Conservation (phyloP, 108 stramenopile genomes). For the Pseudonitzschia pungens region DNA sequence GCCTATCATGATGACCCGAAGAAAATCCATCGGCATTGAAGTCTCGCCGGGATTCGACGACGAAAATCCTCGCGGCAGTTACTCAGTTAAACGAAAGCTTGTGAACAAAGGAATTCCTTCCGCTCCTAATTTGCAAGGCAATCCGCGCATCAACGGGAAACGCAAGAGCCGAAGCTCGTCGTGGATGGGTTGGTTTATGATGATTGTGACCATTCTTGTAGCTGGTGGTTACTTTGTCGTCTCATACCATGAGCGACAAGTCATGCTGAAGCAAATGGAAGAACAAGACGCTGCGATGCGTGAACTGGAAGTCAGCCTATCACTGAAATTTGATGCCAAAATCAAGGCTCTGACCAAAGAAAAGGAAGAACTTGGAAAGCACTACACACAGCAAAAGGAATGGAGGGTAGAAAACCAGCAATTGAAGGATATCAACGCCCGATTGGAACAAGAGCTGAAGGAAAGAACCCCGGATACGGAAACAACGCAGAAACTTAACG, state of each 20-base stretch:
- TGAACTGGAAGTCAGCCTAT: conserved; percentile 24
- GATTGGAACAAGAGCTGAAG: background rate
- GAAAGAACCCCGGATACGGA: background rate
- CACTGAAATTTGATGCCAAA: conserved; percentile 25
- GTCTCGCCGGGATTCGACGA: no score
- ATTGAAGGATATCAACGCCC: background rate
- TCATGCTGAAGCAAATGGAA: conserved; percentile 21
- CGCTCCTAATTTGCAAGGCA: no score
- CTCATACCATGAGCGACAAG: conserved; percentile 16
- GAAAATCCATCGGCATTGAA: no score
- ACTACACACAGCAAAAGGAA: background rate
- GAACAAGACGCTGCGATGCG: conserved; percentile 24
- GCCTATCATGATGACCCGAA: no score
- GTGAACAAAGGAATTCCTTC: no score
- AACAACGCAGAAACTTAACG: background rate
- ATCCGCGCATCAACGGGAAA: no score
- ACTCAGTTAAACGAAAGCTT: no score
- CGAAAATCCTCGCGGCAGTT: no score
- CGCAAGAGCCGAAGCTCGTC: background rate
- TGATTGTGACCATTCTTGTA: conserved; percentile 16
- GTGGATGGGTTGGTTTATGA: conserved; percentile 22
- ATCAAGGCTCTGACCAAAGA: conserved; percentile 20
- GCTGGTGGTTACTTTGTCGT: conserved; percentile 23
- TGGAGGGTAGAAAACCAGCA: background rate
- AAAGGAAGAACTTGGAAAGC: conserved; percentile 7